Base-by-base conservation (phyloP, 352 stramenopile genomes). In the Globisporangium mamillatum region DNA sequence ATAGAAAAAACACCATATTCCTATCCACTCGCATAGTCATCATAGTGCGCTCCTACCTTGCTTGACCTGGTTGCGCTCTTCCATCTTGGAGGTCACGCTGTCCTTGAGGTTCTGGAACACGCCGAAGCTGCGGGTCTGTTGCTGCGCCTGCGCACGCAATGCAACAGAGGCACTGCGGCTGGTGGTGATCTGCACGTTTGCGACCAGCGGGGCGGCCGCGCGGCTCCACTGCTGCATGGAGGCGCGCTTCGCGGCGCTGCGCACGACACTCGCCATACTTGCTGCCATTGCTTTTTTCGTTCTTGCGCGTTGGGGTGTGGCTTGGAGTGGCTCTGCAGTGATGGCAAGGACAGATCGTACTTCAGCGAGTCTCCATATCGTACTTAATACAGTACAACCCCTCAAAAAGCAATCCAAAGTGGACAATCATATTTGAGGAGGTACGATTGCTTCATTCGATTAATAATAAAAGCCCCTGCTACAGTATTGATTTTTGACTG, bases 61-160 rank as follows among this genome's bases (percentile, higher is more conserved):
- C 70, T 95, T 95, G 58, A 73, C 76, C 53, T 91, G 75, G 70
- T 92, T 94, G 75, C 86, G 84, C 74, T 93, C 78, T 74, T 94
- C 82, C 66, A 95, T 73, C 74, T 93, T 94, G 68, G 75, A 70
- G 57, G 80, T 83, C 36, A 95, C 79, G 8, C 81, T 79, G 64
- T 94, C 84, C 50, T 83, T 84, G 56, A 95, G 77, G 69, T 73
- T 89, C 58, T 75, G 81, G 67, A 95, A 91, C 50, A 95, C 70
- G 68, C 88, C 77, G 70, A 95, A 86, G 53, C 67, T 78, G 68
- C 88, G 88, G 75, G 71, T 79, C 64, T 85, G 75, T 66, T 75
- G 54, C 25, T 63, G 32, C 56, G 24, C 22, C n/a, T 63, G 32
- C 56, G 24, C 32, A 24, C 54, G 58, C 48, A 50, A 7, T 29